A percentile compares a stretch with the other conserved stretches of the same genome.
Conservation (phyloP, 1,284 basidiomycete genomes). For the Pascua guehoae region DNA sequence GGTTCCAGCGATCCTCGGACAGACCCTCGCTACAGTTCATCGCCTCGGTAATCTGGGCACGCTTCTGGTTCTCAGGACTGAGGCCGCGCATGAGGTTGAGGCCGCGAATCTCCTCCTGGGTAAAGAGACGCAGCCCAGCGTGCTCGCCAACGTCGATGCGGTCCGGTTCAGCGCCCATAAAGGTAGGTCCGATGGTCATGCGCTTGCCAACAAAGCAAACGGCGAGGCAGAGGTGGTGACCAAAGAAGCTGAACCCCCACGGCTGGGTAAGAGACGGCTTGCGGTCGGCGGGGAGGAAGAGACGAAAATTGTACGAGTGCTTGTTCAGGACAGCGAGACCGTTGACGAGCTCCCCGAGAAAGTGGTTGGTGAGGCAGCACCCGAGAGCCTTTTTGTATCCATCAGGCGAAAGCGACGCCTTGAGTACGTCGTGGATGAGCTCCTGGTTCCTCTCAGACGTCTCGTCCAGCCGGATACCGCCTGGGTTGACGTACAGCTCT, state of each 20-base stretch:
- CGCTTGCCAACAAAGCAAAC: conserved; percentile 39
- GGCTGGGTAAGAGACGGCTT: conserved; percentile 18
- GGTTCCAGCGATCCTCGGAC: conserved; percentile 44
- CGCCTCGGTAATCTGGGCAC: conserved; percentile 33
- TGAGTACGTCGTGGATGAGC: conserved; percentile 33
- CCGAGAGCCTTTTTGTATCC: conserved; percentile 42
- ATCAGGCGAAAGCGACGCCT: conserved; percentile 29
- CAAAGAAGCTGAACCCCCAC: conserved; percentile 45
- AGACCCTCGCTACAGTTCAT: conserved; percentile 30
- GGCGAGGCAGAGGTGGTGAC: conserved; percentile 44
- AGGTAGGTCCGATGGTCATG: conserved; percentile 44
- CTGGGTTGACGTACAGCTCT: conserved; percentile 42
- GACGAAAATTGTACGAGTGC: conserved; percentile 45
- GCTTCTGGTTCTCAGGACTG: conserved; percentile 29
- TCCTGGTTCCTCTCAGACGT: conserved; percentile 23
- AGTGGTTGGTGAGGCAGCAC: conserved; percentile 42
- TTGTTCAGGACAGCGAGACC: conserved; percentile 38
- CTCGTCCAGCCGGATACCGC: conserved; percentile 46
- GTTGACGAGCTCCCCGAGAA: conserved; percentile 42
- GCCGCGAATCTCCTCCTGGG: conserved; percentile 35
- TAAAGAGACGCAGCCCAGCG: conserved; percentile 38
- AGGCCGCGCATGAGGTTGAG: conserved; percentile 40
- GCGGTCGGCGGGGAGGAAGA: conserved; percentile 23
- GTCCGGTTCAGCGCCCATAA: conserved; percentile 46
- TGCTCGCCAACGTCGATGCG: conserved; percentile 41